Base-by-base conservation (phyloP, 352 stramenopile genomes). In the Phytophthora boehmeriae region DNA sequence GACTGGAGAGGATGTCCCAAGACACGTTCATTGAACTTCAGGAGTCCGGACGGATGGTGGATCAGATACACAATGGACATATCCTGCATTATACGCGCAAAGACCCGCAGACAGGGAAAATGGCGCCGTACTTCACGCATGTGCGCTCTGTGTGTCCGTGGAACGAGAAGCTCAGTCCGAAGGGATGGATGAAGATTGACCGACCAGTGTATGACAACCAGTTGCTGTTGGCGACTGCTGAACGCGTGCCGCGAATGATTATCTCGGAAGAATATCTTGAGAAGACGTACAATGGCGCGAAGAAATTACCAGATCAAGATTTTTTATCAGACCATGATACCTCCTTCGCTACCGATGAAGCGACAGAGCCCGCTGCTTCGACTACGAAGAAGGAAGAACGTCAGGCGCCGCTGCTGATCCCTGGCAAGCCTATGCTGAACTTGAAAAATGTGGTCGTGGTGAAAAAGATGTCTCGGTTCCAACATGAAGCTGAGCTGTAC, bases 61-160 rank as follows among this genome's bases (percentile, higher is more conserved):
- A 96, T 47, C 89, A 95, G 73, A 90, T 96, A 41, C 84, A 96
- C 68, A 96, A 96, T 58, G 89, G 86, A 4, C 86, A 95, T 54
- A 90, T 96, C 47, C 65, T 96, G 50, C 87, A 95, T 63, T 96
- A 95, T 73, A 95, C 87, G 27, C 80, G 89, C 13, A 78, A 62
- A 2, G 73, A 96, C 51, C 89, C 89, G n/a, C 53, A 60, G 22
- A 93, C 83, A 0, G 83, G 84, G 4, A 78, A 80, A 32, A 82
- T 92, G 65, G 80, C 84, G n/a, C 82, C 87, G n/a, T 94, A 78
- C 54, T 96, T 96, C 46, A 93, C 86, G 38, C 85, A 95, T 57
- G 83, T 96, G 67, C 88, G 88, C n/a, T 95, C 86, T 0, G 87
- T 96, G 44, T 96, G 88, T 69, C 88, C 88, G 16, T 96, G 88